phyloP scores from a whole-genome alignment of 1,139 yeast species.

The Yamadazyma sp. region DNA sequence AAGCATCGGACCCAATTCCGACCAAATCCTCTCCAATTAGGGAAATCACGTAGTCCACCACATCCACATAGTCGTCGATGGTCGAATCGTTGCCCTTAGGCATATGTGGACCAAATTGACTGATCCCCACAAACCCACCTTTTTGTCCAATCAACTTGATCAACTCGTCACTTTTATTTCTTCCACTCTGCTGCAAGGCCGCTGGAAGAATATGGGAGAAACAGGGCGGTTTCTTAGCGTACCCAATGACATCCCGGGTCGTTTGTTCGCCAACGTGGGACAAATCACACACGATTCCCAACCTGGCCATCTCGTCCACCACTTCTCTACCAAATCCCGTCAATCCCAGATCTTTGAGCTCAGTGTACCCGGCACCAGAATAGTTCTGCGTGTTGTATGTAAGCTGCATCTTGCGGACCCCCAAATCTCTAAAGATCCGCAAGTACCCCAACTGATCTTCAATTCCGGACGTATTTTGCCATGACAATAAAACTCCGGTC shows the following conservation, averaged over 20 bases:
- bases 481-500: slow-evolving; percentile 16
- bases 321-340: slow-evolving; percentile 41
- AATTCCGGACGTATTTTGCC: slow-evolving; percentile 17
- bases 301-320: slow-evolving; percentile 47
- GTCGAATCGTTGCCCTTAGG: slow-evolving; percentile 17
- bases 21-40: slow-evolving; percentile 16
- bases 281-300: slow-evolving; percentile 55
- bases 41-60: slow-evolving; percentile 15
- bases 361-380: slow-evolving; percentile 20
- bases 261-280: slow-evolving; percentile 52
- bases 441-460: slow-evolving; percentile 17
- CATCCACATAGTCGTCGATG: slow-evolving; percentile 16
- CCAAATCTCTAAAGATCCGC: slow-evolving; percentile 15
- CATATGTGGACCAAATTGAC: slow-evolving; percentile 17
- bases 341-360: slow-evolving; percentile 44
- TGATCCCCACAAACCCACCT: slow-evolving; percentile 16
- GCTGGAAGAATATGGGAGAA: slow-evolving; percentile 37
- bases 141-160: slow-evolving; percentile 14
- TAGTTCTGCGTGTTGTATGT: slow-evolving; percentile 17
- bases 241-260: slow-evolving; percentile 42
- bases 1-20: slow-evolving; percentile 17
- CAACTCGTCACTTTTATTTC: slow-evolving; percentile 14
- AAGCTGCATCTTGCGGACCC: slow-evolving; percentile 16
- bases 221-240: slow-evolving; percentile 47
- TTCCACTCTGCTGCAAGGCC: slow-evolving; percentile 13